Percentiles rank a stretch among this genome's conserved stretches.
phyloP scores from a whole-genome alignment of 2,329 filamentous ascomycete species.

The Volutella citrinella region DNA sequence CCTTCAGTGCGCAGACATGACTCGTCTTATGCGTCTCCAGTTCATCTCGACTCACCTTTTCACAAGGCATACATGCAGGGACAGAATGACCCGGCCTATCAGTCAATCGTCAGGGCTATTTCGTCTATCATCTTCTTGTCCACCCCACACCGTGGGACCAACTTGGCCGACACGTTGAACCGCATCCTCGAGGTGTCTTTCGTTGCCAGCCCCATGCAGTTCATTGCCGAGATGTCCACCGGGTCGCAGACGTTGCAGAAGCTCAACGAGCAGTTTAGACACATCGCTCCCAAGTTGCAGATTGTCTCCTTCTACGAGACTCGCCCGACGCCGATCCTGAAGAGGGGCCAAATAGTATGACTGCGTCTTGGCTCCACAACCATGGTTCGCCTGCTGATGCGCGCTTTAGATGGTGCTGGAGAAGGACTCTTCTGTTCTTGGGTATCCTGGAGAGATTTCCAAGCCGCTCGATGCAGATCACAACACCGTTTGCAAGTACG shows the following conservation, averaged over 20 bases:
- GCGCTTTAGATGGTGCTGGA: slow-evolving; percentile 33
- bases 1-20: too few species aligned
- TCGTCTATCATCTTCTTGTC: slow-evolving; percentile 35
- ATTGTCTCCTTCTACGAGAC: slow-evolving; percentile 46
- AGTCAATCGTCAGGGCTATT: slow-evolving; percentile 24
- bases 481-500: slow-evolving; percentile 38
- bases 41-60: background rate
- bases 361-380: slow-evolving; percentile 6
- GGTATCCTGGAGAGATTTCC: slow-evolving; percentile 36
- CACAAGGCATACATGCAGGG: slow-evolving; percentile 33
- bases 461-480: slow-evolving; percentile 37
- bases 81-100: slow-evolving; percentile 25
- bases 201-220: slow-evolving; percentile 28
- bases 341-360: slow-evolving; percentile 14
- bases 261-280: slow-evolving; percentile 43
- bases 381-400: too few species aligned
- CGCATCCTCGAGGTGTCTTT: slow-evolving; percentile 31
- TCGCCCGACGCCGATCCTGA: slow-evolving; percentile 16
- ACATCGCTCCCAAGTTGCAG: slow-evolving; percentile 30
- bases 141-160: slow-evolving; percentile 37
- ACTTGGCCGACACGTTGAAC: slow-evolving; percentile 32
- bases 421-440: slow-evolving; percentile 38
- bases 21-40: too few species aligned
- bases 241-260: slow-evolving; percentile 31
- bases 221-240: slow-evolving; percentile 33